Conservation (phyloP, 2,329 filamentous ascomycete species). For the Botrytis byssoidea region DNA sequence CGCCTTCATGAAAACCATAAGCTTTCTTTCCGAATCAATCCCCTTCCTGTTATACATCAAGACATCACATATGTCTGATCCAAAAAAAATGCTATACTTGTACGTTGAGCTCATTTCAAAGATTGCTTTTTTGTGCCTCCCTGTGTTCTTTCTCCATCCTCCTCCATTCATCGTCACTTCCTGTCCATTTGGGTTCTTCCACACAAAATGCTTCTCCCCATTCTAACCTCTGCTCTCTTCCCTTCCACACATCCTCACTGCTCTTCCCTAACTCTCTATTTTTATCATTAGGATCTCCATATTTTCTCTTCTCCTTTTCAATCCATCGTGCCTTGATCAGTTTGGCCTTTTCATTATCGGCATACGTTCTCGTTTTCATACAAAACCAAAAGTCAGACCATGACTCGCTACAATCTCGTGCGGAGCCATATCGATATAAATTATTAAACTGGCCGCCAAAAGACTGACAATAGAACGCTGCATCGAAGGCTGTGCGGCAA, state of each 20-base stretch:
- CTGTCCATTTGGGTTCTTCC: conserved; percentile 9
- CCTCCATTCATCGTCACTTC: conserved; percentile 33
- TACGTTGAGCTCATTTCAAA: not conserved
- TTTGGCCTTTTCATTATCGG: conserved; percentile 56
- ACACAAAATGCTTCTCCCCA: conserved; percentile 39
- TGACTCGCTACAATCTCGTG: conserved; percentile 76
- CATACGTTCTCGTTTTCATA: conserved; percentile 74
- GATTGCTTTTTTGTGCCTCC: not conserved
- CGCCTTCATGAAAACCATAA: not conserved
- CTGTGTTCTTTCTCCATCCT: conserved; percentile 24
- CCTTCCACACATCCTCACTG: conserved; percentile 89
- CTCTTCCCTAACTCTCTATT: conserved; percentile 68
- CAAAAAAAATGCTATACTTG: not conserved
- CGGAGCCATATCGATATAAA: conserved; percentile 80
- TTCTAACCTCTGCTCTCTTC: conserved; percentile 61
- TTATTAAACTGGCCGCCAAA: conserved; percentile 89
- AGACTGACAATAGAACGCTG: conserved; percentile 90
- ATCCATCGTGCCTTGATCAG: conserved; percentile 41
- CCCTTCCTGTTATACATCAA: not conserved
- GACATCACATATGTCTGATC: not conserved
- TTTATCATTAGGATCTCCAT: conserved; percentile 39
- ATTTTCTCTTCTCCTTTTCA: conserved; percentile 55
- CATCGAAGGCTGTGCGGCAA: conserved; percentile 87
- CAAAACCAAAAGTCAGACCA: conserved; percentile 98
- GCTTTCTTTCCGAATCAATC: not conserved